Evolutionary conservation across 306 rosid species (phyloP).

Genomic region (Quillaja saponaria): DNA sequence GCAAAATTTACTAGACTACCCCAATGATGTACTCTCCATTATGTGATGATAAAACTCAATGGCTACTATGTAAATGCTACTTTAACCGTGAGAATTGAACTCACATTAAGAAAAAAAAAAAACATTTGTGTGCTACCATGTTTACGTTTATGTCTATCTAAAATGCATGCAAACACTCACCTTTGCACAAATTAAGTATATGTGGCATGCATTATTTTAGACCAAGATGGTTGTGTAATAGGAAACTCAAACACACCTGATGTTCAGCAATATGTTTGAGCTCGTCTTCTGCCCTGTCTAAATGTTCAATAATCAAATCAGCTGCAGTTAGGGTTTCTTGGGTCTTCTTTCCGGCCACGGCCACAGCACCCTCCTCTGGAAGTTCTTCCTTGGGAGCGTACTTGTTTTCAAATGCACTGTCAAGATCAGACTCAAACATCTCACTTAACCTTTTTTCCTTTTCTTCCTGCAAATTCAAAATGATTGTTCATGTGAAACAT

Average conservation of each 20-base stretch:
- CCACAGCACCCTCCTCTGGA: conserved; percentile 96
- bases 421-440: conserved; percentile 78
- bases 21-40: conserved; percentile 6
- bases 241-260: conserved; percentile 48
- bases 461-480: conserved; percentile 81
- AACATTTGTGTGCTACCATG: background rate
- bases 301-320: conserved; percentile 77
- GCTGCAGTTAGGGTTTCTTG: conserved; percentile 88
- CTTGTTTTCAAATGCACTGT: conserved; percentile 66
- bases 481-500: conserved; percentile 5
- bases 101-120: background rate
- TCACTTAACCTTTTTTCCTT: conserved; percentile 88
- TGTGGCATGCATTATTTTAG: conserved; percentile 16
- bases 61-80: background rate
- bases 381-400: conserved; percentile 66
- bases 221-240: background rate
- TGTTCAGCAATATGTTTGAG: conserved; percentile 57
- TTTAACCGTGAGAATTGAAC: no score
- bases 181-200: background rate
- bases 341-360: conserved; percentile 82
- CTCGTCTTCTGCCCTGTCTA: conserved; percentile 81
- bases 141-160: conserved; percentile 3
- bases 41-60: background rate
- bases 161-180: conserved; percentile 9
- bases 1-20: conserved; percentile 6